Base-by-base conservation (phyloP, 192 early-diverging fungal species). In the Mortierella antarctica region DNA sequence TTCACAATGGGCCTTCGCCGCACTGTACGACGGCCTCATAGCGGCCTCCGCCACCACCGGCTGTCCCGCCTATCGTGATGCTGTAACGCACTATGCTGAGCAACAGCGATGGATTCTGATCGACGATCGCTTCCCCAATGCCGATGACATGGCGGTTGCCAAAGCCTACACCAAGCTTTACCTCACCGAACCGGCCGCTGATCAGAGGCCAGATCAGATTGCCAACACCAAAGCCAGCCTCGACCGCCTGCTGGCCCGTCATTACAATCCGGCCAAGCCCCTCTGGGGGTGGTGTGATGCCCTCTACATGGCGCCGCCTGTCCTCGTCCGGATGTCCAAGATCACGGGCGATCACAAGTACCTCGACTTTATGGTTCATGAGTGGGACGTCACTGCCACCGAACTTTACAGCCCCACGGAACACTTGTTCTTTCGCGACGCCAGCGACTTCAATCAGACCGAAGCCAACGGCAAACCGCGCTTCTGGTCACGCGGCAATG, bases 281-380 rank as follows among this genome's bases (percentile, higher is more conserved):
- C 60, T 62, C 47, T 62, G 60, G 60, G 46, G 60, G 60, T 62
- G 60, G 60, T 62, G 45, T 21, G 60, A 62, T 48, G 60, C 60
- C 60, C 31, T 31, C 1, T 31, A 31, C 31, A 31, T 31, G 31
- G 31, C 31, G 31, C 31, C 31, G 3, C 3, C 31, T 31, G 31
- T 31, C 31, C 31, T 31, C 31, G 31, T 31, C 31, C 31, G 31
- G 31, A 31, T 31, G 31, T 31, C 31, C 31, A 31, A 31, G 31
- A 31, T 31, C 31, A 31, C 31, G 1, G 31, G 31, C 3, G 31
- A 31, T 31, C 31, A 31, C 31, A 31, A 31, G 31, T 31, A 31
- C 31, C 1, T 31, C 31, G 31, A 31, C 31, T 31, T 31, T 31
- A 31, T 31, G 31, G 31, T 2, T 2, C 31, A 31, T 31, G 31